Evolutionary conservation across 1,139 yeast genomes (phyloP).

Genomic region (Nakaseomyces glabratus): DNA sequence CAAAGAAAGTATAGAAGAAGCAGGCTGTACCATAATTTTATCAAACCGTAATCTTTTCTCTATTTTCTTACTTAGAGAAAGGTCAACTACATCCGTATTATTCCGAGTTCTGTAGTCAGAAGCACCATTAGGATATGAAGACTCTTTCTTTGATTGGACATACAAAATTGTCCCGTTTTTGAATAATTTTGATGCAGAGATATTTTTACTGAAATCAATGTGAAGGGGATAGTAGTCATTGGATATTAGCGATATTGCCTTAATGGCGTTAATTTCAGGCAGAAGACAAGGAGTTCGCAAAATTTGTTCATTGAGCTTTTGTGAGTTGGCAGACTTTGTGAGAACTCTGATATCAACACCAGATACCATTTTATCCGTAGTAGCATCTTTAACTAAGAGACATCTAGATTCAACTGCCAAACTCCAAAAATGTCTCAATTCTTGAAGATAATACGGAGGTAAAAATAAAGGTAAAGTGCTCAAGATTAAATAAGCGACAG

Average conservation of each 20-base stretch:
- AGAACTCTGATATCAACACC: constrained; percentile 35
- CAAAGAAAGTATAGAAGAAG: too few relatives aligned
- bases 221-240: constrained; percentile 26
- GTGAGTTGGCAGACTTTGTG: constrained; percentile 38
- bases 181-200: constrained; percentile 21
- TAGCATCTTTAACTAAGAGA: constrained; percentile 62
- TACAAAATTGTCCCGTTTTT: constrained; percentile 24
- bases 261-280: constrained; percentile 49
- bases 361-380: constrained; percentile 42
- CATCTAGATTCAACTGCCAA: constrained; percentile 77
- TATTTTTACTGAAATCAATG: constrained; percentile 18
- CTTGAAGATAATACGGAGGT: constrained; percentile 78
- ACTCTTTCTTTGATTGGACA: constrained; percentile 10
- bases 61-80: constrained; percentile 3
- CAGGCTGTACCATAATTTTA: too few relatives aligned
- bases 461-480: constrained; percentile 68
- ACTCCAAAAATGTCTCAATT: constrained; percentile 87
- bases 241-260: constrained; percentile 18
- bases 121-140: neutral
- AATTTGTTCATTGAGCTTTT: constrained; percentile 32
- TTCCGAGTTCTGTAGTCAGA: neutral
- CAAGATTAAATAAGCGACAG: constrained; percentile 45
- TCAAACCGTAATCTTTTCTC: too few relatives aligned
- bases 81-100: neutral
- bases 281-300: constrained; percentile 55